Percentiles rank a stretch among this genome's conserved stretches.
These are phyloP conservation scores for Misopates orontium DNA, from an alignment of 257 asterid species.

Conservation along the genomic window DNA sequence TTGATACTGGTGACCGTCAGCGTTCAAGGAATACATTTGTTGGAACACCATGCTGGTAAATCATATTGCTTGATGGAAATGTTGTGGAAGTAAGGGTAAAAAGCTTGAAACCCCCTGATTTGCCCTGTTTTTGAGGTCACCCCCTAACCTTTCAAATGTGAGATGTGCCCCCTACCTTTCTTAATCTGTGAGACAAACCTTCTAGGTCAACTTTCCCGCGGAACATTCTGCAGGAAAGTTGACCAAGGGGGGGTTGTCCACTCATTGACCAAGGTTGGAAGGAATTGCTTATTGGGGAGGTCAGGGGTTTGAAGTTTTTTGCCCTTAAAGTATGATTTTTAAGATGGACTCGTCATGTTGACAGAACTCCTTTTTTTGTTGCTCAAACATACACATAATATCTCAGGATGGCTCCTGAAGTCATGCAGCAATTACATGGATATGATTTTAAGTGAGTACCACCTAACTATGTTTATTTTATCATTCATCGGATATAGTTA, in stretches of 20 bases:
- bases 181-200: too few relatives aligned
- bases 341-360: conserved; percentile 8
- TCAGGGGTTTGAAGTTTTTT: too few relatives aligned
- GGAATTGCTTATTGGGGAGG: too few relatives aligned
- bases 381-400: conserved; percentile 4
- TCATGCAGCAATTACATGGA: conserved; percentile 98
- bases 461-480: conserved; percentile 2
- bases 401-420: conserved; percentile 99
- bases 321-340: conserved; percentile 1
- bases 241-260: too few relatives aligned
- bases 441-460: conserved; percentile 90
- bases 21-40: conserved; percentile 98
- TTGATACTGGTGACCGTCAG: conserved; percentile 96
- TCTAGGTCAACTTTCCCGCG: too few relatives aligned
- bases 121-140: too few relatives aligned
- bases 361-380: neutral
- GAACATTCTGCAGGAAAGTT: too few relatives aligned
- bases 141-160: too few relatives aligned
- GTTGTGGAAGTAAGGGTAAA: too few relatives aligned
- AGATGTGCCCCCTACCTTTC: too few relatives aligned
- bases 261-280: too few relatives aligned
- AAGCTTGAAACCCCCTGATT: too few relatives aligned
- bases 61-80: conserved; percentile 12
- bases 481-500: neutral
- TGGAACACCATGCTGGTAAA: conserved; percentile 99